Conservation (phyloP, 768 basidiomycete genomes). For the Infundibulicybe gibba region DNA sequence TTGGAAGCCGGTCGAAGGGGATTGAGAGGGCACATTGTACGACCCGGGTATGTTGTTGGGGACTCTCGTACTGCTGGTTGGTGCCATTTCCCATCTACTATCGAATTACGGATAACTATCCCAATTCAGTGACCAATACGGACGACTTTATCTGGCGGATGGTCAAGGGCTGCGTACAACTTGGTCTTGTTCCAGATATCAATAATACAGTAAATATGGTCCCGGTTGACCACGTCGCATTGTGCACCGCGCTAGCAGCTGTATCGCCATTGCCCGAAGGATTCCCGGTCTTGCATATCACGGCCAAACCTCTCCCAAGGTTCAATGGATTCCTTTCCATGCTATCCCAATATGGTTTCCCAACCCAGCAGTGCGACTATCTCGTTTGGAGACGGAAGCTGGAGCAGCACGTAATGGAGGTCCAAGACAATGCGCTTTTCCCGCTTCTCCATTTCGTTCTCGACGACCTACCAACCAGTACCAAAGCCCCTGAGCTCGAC, state of each 20-base stretch:
- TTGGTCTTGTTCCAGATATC: constrained; percentile 95
- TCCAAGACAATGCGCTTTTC: constrained; percentile 95
- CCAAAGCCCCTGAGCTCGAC: constrained; percentile 88
- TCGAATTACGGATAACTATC: constrained; percentile 2
- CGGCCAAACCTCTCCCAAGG: constrained; percentile 81
- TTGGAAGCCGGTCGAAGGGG: constrained; percentile 90
- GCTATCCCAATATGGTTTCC: constrained; percentile 77
- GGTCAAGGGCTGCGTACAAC: constrained; percentile 97
- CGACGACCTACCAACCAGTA: constrained; percentile 95
- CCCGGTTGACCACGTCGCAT: constrained; percentile 94
- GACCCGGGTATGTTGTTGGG: constrained; percentile 96
- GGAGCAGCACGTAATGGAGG: constrained; percentile 93
- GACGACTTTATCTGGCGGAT: constrained; percentile 99
- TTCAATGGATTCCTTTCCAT: constrained; percentile 84
- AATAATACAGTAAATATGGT: constrained; percentile 99
- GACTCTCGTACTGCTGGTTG: constrained; percentile 83
- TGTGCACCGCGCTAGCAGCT: constrained; percentile 72
- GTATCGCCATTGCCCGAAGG: constrained; percentile 49
- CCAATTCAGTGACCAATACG: constrained; percentile 83
- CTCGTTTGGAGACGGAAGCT: constrained; percentile 87
- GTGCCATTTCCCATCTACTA: constrained; percentile 15
- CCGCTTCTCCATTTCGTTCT: constrained; percentile 96
- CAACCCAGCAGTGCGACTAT: constrained; percentile 79
- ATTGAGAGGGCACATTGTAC: constrained; percentile 78
- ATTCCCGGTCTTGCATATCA: constrained; percentile 75